Conservation (phyloP, 495 filamentous ascomycete genomes). For the Aspergillus haitiensis region DNA sequence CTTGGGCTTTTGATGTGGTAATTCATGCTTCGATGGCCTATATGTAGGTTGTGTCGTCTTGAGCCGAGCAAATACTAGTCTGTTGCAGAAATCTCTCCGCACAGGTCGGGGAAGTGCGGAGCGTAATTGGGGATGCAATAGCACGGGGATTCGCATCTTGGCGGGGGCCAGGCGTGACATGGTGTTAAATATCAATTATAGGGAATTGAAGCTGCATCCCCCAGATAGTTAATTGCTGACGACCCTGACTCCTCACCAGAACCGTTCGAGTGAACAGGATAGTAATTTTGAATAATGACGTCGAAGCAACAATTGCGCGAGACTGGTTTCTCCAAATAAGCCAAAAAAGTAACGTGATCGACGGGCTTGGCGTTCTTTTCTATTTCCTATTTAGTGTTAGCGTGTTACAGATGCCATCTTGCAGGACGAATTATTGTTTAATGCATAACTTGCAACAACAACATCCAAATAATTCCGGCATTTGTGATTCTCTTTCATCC, state of each 20-base stretch:
- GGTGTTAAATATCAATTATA: too few relatives aligned
- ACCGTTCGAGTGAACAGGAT: too few relatives aligned
- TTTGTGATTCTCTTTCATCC: not conserved
- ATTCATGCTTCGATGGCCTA: constrained; percentile 31
- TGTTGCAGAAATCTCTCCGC: constrained; percentile 32
- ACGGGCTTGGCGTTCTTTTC: constrained; percentile 9
- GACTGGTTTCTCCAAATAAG: not conserved
- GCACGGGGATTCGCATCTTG: constrained; percentile 34
- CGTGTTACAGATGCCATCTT: constrained; percentile 13
- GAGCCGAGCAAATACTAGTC: constrained; percentile 29
- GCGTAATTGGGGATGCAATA: constrained; percentile 41
- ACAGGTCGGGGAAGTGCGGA: constrained; percentile 27
- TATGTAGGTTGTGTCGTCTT: constrained; percentile 33
- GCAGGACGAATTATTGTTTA: not conserved
- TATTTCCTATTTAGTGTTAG: constrained; percentile 12
- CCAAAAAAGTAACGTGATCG: constrained; percentile 13
- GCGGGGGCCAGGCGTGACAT: not conserved
- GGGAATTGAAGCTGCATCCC: too few relatives aligned
- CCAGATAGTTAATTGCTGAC: too few relatives aligned
- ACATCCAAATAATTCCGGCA: too few relatives aligned
- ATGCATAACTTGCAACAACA: not conserved
- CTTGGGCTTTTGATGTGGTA: constrained; percentile 26
- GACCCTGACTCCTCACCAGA: too few relatives aligned
- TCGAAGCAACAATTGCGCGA: too few relatives aligned
- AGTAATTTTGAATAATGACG: too few relatives aligned